Evolutionary conservation across 495 filamentous ascomycete genomes (phyloP), one percentile per base, ranked within the genome.

Genomic region (Pyrenula aspistea): DNA sequence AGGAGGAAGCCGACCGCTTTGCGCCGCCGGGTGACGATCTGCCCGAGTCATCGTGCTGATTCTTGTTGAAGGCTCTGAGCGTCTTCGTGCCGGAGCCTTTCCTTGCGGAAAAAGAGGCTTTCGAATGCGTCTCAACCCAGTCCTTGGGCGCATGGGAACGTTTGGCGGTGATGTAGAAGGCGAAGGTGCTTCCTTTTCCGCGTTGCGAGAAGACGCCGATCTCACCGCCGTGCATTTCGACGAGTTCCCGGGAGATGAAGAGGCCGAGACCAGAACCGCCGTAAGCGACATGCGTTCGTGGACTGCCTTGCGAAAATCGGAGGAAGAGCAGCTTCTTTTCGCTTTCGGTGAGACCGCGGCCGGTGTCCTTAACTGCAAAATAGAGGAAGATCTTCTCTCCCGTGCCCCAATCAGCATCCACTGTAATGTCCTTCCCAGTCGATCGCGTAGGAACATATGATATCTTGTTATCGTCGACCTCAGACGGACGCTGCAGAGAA

Each of bases 221-320:
- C 57, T 90, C 86, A 3, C 89, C 89, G 21, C 88, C 88, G 70
- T 91, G 88, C 12, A 93, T 65, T 61, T 92, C 87, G 20, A 85
- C 87, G 8, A 95, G 71, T 55, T 84, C 81, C 42, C 86, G 74
- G 24, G 83, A 88, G 55, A 94, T 91, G 69, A 91, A 94, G 2
- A 95, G 73, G 0, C 89, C 89, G 2, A 95, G 76, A 0, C 90
- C 89, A 2, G 83, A 89, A 2, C 89, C 89, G 20, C 89, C 89
- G 59, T 93, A 94, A 42, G 86, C 80, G 0, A 88, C 80, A 56
- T 92, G 87, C 0, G 89, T 92, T 48, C 84, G 77, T 1, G 88
- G 87, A 22, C 78, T 85, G 0, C 86, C 85, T 69, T 93, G 88
- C 2, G 84, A 87, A 68, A 94, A 94, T 24, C 89, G 78, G 54